Evolutionary conservation across 306 rosid species (phyloP).

Genomic region (Acmispon strigosus): DNA sequence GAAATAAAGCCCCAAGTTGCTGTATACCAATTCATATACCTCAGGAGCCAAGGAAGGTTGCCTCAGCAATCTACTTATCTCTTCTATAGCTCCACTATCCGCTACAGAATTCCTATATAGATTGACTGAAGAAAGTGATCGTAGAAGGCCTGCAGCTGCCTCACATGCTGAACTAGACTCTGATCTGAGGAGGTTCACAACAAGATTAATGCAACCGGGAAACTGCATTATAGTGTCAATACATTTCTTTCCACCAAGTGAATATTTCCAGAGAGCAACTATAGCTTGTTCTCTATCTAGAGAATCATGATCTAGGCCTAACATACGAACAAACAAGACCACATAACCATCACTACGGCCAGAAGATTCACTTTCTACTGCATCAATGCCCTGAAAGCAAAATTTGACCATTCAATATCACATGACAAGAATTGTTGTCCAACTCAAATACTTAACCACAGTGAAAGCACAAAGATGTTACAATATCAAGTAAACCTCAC

Average conservation of each 20-base stretch:
- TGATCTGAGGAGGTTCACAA: slow-evolving; percentile 66
- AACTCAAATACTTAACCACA: background rate
- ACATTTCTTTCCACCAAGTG: slow-evolving; percentile 79
- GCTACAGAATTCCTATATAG: slow-evolving; percentile 61
- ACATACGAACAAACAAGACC: slow-evolving; percentile 79
- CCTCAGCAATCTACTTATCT: slow-evolving; percentile 60
- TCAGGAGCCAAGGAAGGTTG: slow-evolving; percentile 53
- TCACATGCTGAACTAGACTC: slow-evolving; percentile 64
- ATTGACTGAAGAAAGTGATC: slow-evolving; percentile 62
- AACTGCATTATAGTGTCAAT: slow-evolving; percentile 76
- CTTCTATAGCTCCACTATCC: slow-evolving; percentile 84
- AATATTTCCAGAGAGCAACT: slow-evolving; percentile 76
- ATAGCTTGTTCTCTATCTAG: slow-evolving; percentile 81
- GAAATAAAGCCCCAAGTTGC: slow-evolving; percentile 1
- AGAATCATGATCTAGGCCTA: slow-evolving; percentile 67
- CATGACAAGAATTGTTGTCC: background rate
- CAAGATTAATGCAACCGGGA: slow-evolving; percentile 76
- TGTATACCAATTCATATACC: slow-evolving; percentile 36
- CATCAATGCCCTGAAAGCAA: slow-evolving; percentile 50
- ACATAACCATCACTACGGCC: slow-evolving; percentile 54
- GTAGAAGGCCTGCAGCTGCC: slow-evolving; percentile 92
- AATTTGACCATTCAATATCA: slow-evolving; percentile 4
- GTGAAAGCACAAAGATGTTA: background rate
- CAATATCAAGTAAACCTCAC: too few relatives aligned
- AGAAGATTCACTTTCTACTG: slow-evolving; percentile 29